These are phyloP conservation scores for Aspergillus japonicus DNA, from an alignment of 2,329 filamentous ascomycete genomes.

Conservation along the genomic window DNA sequence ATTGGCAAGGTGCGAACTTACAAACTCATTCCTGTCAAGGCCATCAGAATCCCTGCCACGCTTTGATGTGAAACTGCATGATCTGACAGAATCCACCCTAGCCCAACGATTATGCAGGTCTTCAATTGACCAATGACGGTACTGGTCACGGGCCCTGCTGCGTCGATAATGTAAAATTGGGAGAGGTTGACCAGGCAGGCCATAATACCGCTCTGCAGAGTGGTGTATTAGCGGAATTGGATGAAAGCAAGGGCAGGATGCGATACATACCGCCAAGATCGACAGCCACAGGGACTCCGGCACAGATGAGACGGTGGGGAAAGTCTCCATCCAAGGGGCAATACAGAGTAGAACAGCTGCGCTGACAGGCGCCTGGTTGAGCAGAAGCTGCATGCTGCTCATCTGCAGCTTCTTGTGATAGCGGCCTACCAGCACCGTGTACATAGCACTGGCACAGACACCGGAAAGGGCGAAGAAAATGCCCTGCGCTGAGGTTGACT, in stretches of 20 bases:
- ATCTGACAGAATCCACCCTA: constrained; percentile 52
- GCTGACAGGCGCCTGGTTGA: constrained; percentile 23
- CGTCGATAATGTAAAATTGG: constrained; percentile 28
- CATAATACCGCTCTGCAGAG: constrained; percentile 19
- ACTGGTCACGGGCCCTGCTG: constrained; percentile 59
- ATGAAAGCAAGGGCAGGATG: too few relatives aligned
- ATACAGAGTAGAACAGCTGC: constrained; percentile 18
- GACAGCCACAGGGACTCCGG: constrained; percentile 19
- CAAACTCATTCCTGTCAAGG: constrained; percentile 23
- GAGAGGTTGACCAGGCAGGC: constrained; percentile 25
- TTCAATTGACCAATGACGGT: constrained; percentile 67
- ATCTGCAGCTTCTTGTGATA: constrained; percentile 22
- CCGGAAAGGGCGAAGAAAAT: constrained; percentile 21
- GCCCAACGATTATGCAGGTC: constrained; percentile 63
- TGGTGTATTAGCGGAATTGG: not conserved
- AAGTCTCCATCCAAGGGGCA: constrained; percentile 18
- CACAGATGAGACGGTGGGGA: constrained; percentile 13
- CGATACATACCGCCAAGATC: constrained; percentile 14
- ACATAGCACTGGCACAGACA: constrained; percentile 22
- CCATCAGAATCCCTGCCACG: constrained; percentile 18
- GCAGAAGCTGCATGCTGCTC: constrained; percentile 24
- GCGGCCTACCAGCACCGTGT: constrained; percentile 20
- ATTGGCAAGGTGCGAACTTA: constrained; percentile 8
- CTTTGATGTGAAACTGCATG: constrained; percentile 17
- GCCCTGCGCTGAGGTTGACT: constrained; percentile 16